Evolutionary conservation across 805 yeast genomes (phyloP), one percentile per base, ranked within the genome.

Genomic region (Cyberlindnera sargentensis): DNA sequence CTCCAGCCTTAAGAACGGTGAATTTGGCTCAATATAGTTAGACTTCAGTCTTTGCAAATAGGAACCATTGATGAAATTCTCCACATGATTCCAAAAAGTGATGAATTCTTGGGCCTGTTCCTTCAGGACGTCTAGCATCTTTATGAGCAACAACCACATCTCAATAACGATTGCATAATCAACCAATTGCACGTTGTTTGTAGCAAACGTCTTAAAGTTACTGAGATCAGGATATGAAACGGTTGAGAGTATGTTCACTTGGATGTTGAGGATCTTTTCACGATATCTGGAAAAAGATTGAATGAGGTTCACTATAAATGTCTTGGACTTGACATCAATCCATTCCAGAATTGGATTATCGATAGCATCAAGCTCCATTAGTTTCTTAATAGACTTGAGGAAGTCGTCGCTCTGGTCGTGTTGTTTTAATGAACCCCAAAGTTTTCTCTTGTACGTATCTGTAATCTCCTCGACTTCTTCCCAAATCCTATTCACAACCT

Each of bases 341-440:
- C 88, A 84, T 42, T 73, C 77, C 24, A 70, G 57, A 5, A 83
- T 75, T 5, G 91, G 91, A 56, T 78, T 82, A 44, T 76, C 80
- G 37, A 67, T 72, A 3, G 75, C 71, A n/a, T 80, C 83, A 31
- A 84, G 63, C 47, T 82, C 86, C 37, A 80, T 60, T 31, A 84
- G 64, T 49, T 73, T 75, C n/a, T 72, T 68, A 25, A 82, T 72
- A 9, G 71, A 55, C 8, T 68, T 64, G 23, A 73, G 52, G 46
- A 74, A 71, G n/a, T 48, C 53, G 11, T 50, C 52, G 24, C 41
- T 43, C 20, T 40, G 36, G 9, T 42, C 51, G 25, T 48, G 49
- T 9, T 44, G 46, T 25, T 43, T 48, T 37, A 84, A 64, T 36
- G 64, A 62, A 15, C 66, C 64, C 82, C 84, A 79, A n/a, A 76